phyloP scores from a whole-genome alignment of 1,139 yeast genomes.

The Scheffersomyces quercinus region DNA sequence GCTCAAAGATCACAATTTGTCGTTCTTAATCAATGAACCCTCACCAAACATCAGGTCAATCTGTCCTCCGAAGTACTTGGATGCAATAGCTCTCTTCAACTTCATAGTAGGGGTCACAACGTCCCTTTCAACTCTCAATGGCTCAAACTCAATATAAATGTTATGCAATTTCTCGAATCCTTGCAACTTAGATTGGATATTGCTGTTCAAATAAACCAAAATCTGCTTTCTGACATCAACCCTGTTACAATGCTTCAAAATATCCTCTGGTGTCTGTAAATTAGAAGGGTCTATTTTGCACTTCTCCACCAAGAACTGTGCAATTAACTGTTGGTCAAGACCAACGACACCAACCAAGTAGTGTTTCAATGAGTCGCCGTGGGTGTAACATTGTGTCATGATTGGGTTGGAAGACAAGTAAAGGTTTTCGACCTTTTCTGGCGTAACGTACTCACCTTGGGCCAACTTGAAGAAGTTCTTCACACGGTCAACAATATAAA shows the following conservation, averaged over 20 bases:
- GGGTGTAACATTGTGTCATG: slow-evolving; percentile 20
- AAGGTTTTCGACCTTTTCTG: slow-evolving; percentile 24
- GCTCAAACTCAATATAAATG: slow-evolving; percentile 23
- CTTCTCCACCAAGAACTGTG: slow-evolving; percentile 15
- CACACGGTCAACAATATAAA: slow-evolving; percentile 26
- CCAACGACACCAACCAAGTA: slow-evolving; percentile 24
- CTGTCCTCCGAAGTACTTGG: slow-evolving; percentile 19
- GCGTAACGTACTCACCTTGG: slow-evolving; percentile 29
- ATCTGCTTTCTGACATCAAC: slow-evolving; percentile 11
- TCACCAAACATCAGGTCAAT: slow-evolving; percentile 23
- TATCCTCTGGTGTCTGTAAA: slow-evolving; percentile 16
- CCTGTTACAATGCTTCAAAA: slow-evolving; percentile 14
- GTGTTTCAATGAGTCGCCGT: slow-evolving; percentile 23
- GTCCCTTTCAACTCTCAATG: slow-evolving; percentile 23
- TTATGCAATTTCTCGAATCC: slow-evolving; percentile 28
- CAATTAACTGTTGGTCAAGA: slow-evolving; percentile 19
- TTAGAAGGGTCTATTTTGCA: slow-evolving; percentile 13
- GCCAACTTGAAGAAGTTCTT: slow-evolving; percentile 32
- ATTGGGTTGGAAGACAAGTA: slow-evolving; percentile 20
- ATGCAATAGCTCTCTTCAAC: slow-evolving; percentile 25
- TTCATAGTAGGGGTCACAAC: slow-evolving; percentile 28
- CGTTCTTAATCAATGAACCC: slow-evolving; percentile 14
- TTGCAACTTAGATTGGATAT: slow-evolving; percentile 11
- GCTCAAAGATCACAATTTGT: too few species aligned
- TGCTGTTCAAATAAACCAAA: slow-evolving; percentile 11